A percentile compares a stretch with the other conserved stretches of the same genome.
Conservation (phyloP, 768 basidiomycete genomes). For the Mycena galericulata region DNA sequence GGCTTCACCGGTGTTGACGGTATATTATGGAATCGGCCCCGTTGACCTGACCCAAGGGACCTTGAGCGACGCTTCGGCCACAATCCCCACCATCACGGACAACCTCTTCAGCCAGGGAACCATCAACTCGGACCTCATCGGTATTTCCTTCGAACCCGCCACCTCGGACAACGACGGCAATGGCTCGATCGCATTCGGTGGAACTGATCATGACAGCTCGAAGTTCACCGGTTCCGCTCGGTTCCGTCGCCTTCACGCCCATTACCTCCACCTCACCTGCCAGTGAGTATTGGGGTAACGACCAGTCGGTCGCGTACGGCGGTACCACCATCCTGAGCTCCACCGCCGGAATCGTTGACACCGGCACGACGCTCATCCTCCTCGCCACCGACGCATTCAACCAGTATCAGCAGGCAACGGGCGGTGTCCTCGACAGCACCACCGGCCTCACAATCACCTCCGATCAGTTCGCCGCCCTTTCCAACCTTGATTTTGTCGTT, state of each 20-base stretch:
- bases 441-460: slow-evolving; percentile 65
- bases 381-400: slow-evolving; percentile 45
- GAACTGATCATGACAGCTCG: slow-evolving; percentile 56
- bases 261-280: slow-evolving; percentile 52
- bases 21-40: slow-evolving; percentile 77
- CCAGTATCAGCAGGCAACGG: slow-evolving; percentile 58
- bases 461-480: slow-evolving; percentile 61
- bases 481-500: slow-evolving; percentile 69
- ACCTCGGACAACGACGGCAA: too few relatives aligned
- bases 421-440: slow-evolving; percentile 51
- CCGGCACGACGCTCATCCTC: slow-evolving; percentile 47
- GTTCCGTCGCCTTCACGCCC: slow-evolving; percentile 59
- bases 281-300: slow-evolving; percentile 68
- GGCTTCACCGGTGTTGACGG: slow-evolving; percentile 59
- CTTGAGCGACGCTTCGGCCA: slow-evolving; percentile 15
- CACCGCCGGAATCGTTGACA: too few relatives aligned
- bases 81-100: slow-evolving; percentile 69
- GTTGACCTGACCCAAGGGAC: slow-evolving; percentile 59
- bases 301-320: slow-evolving; percentile 67
- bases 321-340: slow-evolving; percentile 58
- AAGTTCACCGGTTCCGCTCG: slow-evolving; percentile 57
- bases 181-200: too few relatives aligned
- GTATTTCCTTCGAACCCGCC: too few relatives aligned
- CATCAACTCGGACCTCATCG: too few relatives aligned
- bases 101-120: too few relatives aligned